Evolutionary conservation across 1,139 yeast genomes (phyloP), one percentile per base, ranked within the genome.

Genomic region (Eremothecium sinecaudum): DNA sequence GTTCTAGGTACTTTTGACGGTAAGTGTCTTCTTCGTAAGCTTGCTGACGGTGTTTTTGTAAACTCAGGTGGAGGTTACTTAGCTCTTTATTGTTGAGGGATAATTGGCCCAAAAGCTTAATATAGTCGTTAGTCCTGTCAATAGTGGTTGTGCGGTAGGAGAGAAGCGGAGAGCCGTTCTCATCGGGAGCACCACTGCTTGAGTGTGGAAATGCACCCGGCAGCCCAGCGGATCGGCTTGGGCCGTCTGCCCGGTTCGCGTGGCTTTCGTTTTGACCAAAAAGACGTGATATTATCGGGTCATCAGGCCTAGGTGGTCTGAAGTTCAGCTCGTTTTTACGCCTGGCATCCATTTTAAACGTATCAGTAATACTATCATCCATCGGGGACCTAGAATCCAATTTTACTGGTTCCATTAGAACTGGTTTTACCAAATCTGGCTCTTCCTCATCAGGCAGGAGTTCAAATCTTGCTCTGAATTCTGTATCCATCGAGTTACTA

Each of bases 1-100:
- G 48, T 6, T 55, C 43, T 2, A 56, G 35, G 41, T 64, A 69
- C 37, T 62, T 56, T 6, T 43, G 40, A 29, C 50, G 42, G 42
- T 62, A 67, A 34, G 57, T 50, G 7, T 42, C 40, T 25, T 51
- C 50, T 15, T 45, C 45, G 6, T 44, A 37, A 8, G 43, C 41
- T 19, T 49, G 47, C 9, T 42, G 42, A 14, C 45, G 44, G 7
- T 43, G 33, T 8, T 43, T 39, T 19, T 48, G 44, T 31, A 51
- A 23, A 16, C 46, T 42, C 18, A 27, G 28, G 4, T 44, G 40
- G 5, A 58, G 32, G 3, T 41, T 40, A 5, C 46, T 45, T 32
- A 59, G 41, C 13, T 46, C 48, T 18, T 41, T 38, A n/a, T 47
- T 50, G 33, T 56, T 57, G 15, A 39, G 31, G 18, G 56, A 59